Base-by-base conservation (phyloP, 352 stramenopile species). In the Phytophthora syringae region DNA sequence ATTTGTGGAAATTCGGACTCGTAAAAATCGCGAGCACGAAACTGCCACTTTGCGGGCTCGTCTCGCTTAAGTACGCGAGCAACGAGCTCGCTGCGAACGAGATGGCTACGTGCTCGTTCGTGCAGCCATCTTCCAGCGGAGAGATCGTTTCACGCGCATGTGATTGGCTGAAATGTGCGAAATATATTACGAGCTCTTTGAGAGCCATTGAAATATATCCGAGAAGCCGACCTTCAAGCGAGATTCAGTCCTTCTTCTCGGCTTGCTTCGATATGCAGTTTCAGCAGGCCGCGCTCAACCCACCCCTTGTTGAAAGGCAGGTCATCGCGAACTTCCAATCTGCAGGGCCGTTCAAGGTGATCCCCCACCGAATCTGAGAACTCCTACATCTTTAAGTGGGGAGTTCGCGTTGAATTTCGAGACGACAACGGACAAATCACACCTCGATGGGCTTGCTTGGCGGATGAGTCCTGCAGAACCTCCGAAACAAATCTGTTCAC, bases 401-500 rank as follows among this genome's bases (percentile, higher is more conserved):
- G 27, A 9, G 32, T 39, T 39, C 32, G 52, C n/a, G 30, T 60
- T n/a, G n/a, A 45, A 25, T 52, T 44, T 45, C n/a, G 16, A 3
- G 48, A 42, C 16, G 52, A 60, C 18, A 60, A 60, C 21, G 27
- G 28, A 10, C 18, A 44, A 3, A 10, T 54, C 0, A 54, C 18
- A 4, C 27, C 48, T 13, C 6, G 28, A 36, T 54, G 48, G 48
- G 27, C 27, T 10, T 32, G 27, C 27, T 9, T 32, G 5, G 27
- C 27, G 27, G 27, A 32, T 32, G 27, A 32, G 27, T 32, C 27
- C 9, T 32, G 27, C 27, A 32, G 27, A 32, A 32, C 27, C 27
- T 32, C 27, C 28, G 28, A 7, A 43, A 45, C 20, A 1, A 58
- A 64, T 28, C 49, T 57, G 3, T 53, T 54, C 21, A 42, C 21